These are phyloP conservation scores for Solanum virginianum DNA, from an alignment of 257 asterid species.

Conservation along the genomic window DNA sequence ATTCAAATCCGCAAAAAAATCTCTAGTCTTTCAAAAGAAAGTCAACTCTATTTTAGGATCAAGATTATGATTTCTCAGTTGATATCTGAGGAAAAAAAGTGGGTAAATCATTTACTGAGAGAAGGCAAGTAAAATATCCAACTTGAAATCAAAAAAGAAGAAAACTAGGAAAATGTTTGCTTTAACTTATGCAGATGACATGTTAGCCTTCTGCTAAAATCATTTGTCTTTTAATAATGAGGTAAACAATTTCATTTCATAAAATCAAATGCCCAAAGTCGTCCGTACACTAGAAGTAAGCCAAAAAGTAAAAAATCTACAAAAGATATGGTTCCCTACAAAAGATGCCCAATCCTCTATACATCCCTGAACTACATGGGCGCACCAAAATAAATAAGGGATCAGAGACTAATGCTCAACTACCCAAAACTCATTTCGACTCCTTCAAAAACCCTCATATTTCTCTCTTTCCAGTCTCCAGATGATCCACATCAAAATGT, in stretches of 20 bases:
- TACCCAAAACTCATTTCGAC: background rate
- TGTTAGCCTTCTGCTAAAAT: background rate
- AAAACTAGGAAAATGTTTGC: background rate
- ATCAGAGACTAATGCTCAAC: background rate
- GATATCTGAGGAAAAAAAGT: background rate
- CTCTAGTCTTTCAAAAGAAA: background rate
- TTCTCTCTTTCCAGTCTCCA: background rate
- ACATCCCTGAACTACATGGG: background rate
- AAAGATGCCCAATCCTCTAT: background rate
- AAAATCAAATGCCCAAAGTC: background rate
- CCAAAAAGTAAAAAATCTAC: background rate
- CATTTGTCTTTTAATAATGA: background rate
- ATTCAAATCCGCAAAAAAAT: background rate
- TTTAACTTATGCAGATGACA: background rate
- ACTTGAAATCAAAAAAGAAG: background rate
- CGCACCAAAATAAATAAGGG: background rate
- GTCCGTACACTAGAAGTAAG: background rate
- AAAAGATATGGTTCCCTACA: background rate
- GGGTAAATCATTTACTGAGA: background rate
- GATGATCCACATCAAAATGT: background rate
- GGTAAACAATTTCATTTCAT: background rate
- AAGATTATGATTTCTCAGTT: background rate
- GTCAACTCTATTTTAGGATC: background rate
- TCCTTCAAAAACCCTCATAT: background rate
- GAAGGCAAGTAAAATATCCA: background rate